These are phyloP conservation scores for Aureobasidium subglaciale DNA, from an alignment of 2,329 filamentous ascomycete species.

Conservation along the genomic window DNA sequence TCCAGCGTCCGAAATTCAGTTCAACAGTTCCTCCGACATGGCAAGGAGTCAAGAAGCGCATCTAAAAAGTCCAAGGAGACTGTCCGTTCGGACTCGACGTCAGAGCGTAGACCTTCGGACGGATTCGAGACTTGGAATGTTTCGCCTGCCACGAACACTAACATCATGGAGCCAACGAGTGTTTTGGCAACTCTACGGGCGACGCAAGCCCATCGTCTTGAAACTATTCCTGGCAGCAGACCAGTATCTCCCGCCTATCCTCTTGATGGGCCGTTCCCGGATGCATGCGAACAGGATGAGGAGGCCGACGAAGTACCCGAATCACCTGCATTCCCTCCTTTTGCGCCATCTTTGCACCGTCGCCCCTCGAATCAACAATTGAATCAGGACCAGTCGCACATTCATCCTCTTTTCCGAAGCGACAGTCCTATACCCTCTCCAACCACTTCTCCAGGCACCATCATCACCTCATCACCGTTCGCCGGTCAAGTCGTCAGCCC, in stretches of 20 bases:
- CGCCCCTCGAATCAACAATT: slow-evolving; percentile 20
- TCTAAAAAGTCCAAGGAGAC: not conserved
- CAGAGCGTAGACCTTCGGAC: slow-evolving; percentile 38
- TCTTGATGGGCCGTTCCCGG: slow-evolving; percentile 45
- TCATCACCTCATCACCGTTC: slow-evolving; percentile 62
- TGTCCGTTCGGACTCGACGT: slow-evolving; percentile 26
- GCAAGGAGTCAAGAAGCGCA: not conserved
- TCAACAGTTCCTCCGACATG: slow-evolving; percentile 38
- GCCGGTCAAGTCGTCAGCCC: slow-evolving; percentile 54
- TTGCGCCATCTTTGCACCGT: slow-evolving; percentile 15
- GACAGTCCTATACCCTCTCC: slow-evolving; percentile 62
- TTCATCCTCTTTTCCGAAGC: slow-evolving; percentile 70
- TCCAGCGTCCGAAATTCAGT: slow-evolving; percentile 24
- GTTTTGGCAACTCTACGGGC: slow-evolving; percentile 19
- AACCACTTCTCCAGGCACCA: slow-evolving; percentile 59
- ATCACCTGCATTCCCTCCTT: not conserved
- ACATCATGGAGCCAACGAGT: slow-evolving; percentile 39
- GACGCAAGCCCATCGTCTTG: slow-evolving; percentile 48
- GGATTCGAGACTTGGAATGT: slow-evolving; percentile 68
- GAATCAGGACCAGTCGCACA: slow-evolving; percentile 54
- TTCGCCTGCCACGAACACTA: slow-evolving; percentile 51
- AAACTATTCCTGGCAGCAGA: slow-evolving; percentile 64
- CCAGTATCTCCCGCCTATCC: slow-evolving; percentile 57
- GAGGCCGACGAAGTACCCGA: slow-evolving; percentile 5
- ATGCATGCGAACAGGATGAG: slow-evolving; percentile 15